Percentiles rank a stretch among this genome's conserved stretches.
Conservation (phyloP, 169 alveolate genomes). For the Plasmodium reichenowi region DNA sequence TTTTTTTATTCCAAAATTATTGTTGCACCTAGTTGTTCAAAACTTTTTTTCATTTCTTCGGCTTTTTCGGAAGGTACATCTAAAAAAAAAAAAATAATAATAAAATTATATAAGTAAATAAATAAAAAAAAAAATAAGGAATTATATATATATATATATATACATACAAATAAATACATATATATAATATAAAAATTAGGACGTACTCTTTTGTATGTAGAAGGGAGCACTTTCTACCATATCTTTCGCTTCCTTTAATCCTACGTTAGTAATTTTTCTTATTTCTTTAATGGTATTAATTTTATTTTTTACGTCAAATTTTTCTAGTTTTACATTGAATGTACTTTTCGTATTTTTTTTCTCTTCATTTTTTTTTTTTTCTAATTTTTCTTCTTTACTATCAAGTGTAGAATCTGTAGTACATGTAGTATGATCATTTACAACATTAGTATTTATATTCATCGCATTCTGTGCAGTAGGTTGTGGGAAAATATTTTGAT, state of each 20-base stretch:
- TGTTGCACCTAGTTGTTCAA: slow-evolving; percentile 89
- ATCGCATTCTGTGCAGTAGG: slow-evolving; percentile 3
- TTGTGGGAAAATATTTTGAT: too few relatives aligned
- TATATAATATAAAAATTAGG: background rate
- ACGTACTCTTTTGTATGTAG: slow-evolving; percentile 80
- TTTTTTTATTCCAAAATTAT: slow-evolving; percentile 75
- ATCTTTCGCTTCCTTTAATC: slow-evolving; percentile 88
- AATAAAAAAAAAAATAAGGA: background rate
- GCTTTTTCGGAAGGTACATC: slow-evolving; percentile 86
- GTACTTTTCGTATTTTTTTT: slow-evolving; percentile 77
- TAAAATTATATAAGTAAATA: background rate
- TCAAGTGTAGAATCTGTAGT: background rate
- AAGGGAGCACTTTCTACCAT: slow-evolving; percentile 88
- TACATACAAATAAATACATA: too few relatives aligned
- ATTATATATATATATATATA: background rate
- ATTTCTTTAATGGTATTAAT: slow-evolving; percentile 88
- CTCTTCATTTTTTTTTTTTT: slow-evolving; percentile 54
- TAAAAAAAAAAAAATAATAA: slow-evolving; percentile 2
- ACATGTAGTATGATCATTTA: background rate
- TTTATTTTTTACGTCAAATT: slow-evolving; percentile 86
- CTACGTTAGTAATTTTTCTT: slow-evolving; percentile 85
- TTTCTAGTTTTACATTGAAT: slow-evolving; percentile 80
- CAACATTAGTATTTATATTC: slow-evolving; percentile 1
- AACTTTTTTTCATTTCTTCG: slow-evolving; percentile 83
- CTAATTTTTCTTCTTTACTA: slow-evolving; percentile 25